Conservation (phyloP, 2,329 filamentous ascomycete species). For the Fusarium sp. region DNA sequence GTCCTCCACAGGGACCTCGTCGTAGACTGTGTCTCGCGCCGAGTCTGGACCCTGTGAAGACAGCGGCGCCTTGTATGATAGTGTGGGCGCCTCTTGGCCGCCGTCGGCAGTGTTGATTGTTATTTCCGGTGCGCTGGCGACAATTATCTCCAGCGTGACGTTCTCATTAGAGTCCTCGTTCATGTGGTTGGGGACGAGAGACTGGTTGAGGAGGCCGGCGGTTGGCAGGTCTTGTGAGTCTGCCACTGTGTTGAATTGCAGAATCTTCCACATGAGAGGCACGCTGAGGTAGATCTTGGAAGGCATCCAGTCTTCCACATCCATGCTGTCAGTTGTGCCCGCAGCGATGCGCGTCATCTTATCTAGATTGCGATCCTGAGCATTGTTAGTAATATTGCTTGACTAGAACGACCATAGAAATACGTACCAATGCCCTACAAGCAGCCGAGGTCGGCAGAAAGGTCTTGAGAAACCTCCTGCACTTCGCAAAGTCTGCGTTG, state of each 20-base stretch:
- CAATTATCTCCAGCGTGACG: slow-evolving; percentile 62
- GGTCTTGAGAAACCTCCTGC: slow-evolving; percentile 61
- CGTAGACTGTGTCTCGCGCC: slow-evolving; percentile 42
- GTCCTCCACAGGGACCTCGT: slow-evolving; percentile 52
- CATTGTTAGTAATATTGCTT: slow-evolving; percentile 17
- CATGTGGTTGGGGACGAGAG: slow-evolving; percentile 52
- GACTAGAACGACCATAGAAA: neutral
- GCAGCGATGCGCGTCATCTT: slow-evolving; percentile 63
- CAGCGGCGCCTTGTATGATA: slow-evolving; percentile 51
- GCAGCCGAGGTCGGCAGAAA: slow-evolving; percentile 62
- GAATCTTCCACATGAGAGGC: slow-evolving; percentile 65
- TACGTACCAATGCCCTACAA: slow-evolving; percentile 59
- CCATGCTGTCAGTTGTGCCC: slow-evolving; percentile 59
- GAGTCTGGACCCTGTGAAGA: slow-evolving; percentile 43
- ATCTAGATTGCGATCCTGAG: slow-evolving; percentile 61
- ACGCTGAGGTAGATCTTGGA: slow-evolving; percentile 66
- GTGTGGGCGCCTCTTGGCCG: slow-evolving; percentile 61
- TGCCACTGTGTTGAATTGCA: slow-evolving; percentile 61
- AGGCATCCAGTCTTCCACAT: slow-evolving; percentile 65
- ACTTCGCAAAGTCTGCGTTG: slow-evolving; percentile 65
- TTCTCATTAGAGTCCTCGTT: slow-evolving; percentile 53
- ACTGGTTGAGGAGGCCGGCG: slow-evolving; percentile 58
- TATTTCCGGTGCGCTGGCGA: slow-evolving; percentile 64
- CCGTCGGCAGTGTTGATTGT: slow-evolving; percentile 65
- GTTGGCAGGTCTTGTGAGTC: slow-evolving; percentile 53